Percentiles rank a stretch among this genome's conserved stretches.
These are phyloP conservation scores for Phytophthora citricola DNA, from an alignment of 352 stramenopile species.

Conservation along the genomic window DNA sequence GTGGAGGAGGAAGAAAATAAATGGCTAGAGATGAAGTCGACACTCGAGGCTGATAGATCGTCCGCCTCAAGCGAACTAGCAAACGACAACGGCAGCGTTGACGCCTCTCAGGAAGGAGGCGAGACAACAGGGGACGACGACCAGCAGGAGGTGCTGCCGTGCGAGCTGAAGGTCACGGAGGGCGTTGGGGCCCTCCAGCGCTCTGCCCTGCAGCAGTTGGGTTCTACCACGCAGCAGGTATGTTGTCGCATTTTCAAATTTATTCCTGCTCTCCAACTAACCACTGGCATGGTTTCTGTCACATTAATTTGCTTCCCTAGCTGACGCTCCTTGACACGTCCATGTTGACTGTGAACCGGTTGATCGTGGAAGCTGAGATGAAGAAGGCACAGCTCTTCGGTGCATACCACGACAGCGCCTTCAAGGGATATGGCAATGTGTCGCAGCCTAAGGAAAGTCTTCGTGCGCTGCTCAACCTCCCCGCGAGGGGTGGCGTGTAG, in stretches of 20 bases:
- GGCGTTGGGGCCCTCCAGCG: conserved; percentile 57
- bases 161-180: conserved; percentile 52
- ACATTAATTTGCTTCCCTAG: conserved; percentile 28
- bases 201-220: conserved; percentile 50
- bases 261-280: conserved; percentile 10
- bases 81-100: conserved; percentile 4
- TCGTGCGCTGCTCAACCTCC: conserved; percentile 54
- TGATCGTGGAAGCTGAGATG: conserved; percentile 73
- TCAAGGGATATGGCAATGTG: conserved; percentile 77
- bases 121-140: conserved; percentile 6
- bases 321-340: conserved; percentile 65
- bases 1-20: conserved; percentile 60
- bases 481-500: conserved; percentile 30
- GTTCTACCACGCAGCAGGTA: conserved; percentile 54
- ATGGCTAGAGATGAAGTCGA: conserved; percentile 54
- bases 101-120: not conserved
- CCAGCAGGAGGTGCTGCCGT: conserved; percentile 29
- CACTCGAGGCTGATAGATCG: conserved; percentile 39
- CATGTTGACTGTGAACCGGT: conserved; percentile 68
- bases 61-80: conserved; percentile 12
- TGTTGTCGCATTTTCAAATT: conserved; percentile 3
- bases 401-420: conserved; percentile 77
- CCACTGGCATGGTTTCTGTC: not conserved
- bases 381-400: conserved; percentile 74
- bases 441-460: conserved; percentile 75